phyloP scores from a whole-genome alignment of 2,329 filamentous ascomycete genomes.

The Colletotrichum godetiae region DNA sequence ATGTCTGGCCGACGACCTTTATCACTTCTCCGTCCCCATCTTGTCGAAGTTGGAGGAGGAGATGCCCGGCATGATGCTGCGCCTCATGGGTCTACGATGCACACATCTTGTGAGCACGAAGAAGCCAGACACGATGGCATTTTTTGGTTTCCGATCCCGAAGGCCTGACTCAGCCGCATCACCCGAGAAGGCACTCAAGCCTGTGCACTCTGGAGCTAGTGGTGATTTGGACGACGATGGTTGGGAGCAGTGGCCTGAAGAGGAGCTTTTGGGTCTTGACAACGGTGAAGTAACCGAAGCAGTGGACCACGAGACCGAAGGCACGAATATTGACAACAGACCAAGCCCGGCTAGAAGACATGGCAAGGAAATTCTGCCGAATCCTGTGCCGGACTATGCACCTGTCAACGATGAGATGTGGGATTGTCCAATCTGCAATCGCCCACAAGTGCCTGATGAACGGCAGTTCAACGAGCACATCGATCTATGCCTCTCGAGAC shows the following conservation, averaged over 20 bases:
- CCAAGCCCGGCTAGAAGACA: constrained; percentile 49
- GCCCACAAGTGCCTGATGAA: constrained; percentile 81
- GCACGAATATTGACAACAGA: constrained; percentile 67
- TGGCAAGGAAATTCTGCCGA: constrained; percentile 63
- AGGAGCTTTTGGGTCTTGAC: constrained; percentile 59
- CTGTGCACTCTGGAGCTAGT: constrained; percentile 49
- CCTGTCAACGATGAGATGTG: constrained; percentile 67
- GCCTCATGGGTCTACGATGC: constrained; percentile 89
- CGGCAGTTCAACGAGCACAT: constrained; percentile 89
- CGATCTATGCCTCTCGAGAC: constrained; percentile 87
- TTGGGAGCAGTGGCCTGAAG: constrained; percentile 78
- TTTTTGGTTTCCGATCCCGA: constrained; percentile 75
- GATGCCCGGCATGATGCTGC: constrained; percentile 79
- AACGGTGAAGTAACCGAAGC: constrained; percentile 25
- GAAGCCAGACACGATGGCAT: constrained; percentile 79
- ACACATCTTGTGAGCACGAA: constrained; percentile 90
- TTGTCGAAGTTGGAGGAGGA: constrained; percentile 86
- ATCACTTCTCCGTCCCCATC: constrained; percentile 84
- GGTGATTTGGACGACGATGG: constrained; percentile 53
- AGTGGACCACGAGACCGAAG: constrained; percentile 60
- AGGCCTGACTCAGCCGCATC: constrained; percentile 24
- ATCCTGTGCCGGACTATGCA: constrained; percentile 49
- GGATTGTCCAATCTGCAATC: constrained; percentile 89
- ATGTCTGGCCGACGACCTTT: constrained; percentile 81
- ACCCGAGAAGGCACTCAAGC: constrained; percentile 34